Conservation (phyloP, 768 basidiomycete genomes). For the Candolleomyces efflorescens region DNA sequence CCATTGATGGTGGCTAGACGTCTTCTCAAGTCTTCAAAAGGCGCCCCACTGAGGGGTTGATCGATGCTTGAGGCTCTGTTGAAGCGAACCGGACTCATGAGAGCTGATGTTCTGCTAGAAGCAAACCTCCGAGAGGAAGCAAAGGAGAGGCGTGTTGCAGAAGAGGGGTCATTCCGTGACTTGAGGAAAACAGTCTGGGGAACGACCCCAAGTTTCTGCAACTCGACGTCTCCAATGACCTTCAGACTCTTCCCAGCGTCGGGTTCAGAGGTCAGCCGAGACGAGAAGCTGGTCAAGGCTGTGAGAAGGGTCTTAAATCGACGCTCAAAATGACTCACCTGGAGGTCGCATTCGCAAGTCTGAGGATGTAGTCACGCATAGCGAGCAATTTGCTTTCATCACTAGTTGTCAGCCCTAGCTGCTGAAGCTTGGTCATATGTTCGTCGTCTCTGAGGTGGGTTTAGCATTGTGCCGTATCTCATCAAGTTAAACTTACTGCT, state of each 20-base stretch:
- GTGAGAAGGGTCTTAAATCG: not conserved
- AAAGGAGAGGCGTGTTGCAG: conserved; percentile 35
- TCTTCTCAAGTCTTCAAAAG: conserved; percentile 76
- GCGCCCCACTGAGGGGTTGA: conserved; percentile 42
- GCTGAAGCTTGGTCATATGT: conserved; percentile 74
- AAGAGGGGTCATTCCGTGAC: conserved; percentile 37
- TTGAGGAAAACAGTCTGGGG: conserved; percentile 85
- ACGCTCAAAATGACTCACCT: conserved; percentile 42
- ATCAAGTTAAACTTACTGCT: conserved; percentile 61
- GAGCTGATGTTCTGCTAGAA: conserved; percentile 20
- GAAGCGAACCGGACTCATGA: conserved; percentile 46
- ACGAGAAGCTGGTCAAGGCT: conserved; percentile 51
- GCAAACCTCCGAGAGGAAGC: conserved; percentile 36
- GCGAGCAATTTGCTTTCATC: conserved; percentile 88
- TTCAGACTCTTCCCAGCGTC: conserved; percentile 63
- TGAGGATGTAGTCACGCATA: conserved; percentile 84
- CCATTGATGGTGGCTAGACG: conserved; percentile 72
- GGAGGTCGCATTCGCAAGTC: conserved; percentile 73
- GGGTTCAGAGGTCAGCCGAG: conserved; percentile 57
- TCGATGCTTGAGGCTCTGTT: conserved; percentile 49
- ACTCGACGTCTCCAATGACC: conserved; percentile 62
- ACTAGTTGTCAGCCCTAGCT: conserved; percentile 76
- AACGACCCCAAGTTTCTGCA: conserved; percentile 85
- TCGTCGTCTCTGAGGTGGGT: conserved; percentile 59
- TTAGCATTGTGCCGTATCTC: conserved; percentile 1